These are phyloP conservation scores for Trypanosoma caninum DNA, from an alignment of 208 protist genomes.

Conservation along the genomic window DNA sequence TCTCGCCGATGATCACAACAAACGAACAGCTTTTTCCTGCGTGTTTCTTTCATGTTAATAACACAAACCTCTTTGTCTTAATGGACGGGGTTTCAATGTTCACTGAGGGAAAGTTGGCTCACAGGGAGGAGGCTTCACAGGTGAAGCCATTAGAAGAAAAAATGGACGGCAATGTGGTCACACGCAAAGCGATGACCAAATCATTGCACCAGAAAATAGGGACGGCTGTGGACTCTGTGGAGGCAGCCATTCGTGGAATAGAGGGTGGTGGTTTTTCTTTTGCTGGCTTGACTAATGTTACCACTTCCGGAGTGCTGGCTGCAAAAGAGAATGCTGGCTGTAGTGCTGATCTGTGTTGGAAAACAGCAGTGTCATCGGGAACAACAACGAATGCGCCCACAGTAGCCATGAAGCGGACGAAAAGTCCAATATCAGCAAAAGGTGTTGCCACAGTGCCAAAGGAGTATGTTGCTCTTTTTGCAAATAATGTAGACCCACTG, in stretches of 20 bases:
- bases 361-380: too few relatives aligned
- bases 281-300: too few relatives aligned
- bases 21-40: constrained; percentile 20
- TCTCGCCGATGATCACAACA: constrained; percentile 76
- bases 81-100: constrained; percentile 89
- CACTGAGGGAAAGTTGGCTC: constrained; percentile 69
- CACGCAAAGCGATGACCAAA: background rate
- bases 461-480: constrained; percentile 37
- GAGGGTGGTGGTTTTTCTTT: constrained; percentile 40
- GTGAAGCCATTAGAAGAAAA: too few relatives aligned
- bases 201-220: too few relatives aligned
- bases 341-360: too few relatives aligned
- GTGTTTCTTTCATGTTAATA: constrained; percentile 87
- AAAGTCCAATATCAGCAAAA: too few relatives aligned
- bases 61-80: constrained; percentile 88
- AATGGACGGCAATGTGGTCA: too few relatives aligned
- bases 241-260: constrained; percentile 77
- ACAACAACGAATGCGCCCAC: too few relatives aligned
- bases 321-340: constrained; percentile 11
- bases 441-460: too few relatives aligned
- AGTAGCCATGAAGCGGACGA: too few relatives aligned
- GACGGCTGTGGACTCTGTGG: constrained; percentile 61
- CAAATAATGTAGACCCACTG: constrained; percentile 3
- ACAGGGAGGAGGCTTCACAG: constrained; percentile 53
- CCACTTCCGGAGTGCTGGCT: too few relatives aligned